A percentile compares a stretch with the other conserved stretches of the same genome.
Evolutionary conservation across 1,284 basidiomycete genomes (phyloP).

Genomic region (Bjerkandera adusta): DNA sequence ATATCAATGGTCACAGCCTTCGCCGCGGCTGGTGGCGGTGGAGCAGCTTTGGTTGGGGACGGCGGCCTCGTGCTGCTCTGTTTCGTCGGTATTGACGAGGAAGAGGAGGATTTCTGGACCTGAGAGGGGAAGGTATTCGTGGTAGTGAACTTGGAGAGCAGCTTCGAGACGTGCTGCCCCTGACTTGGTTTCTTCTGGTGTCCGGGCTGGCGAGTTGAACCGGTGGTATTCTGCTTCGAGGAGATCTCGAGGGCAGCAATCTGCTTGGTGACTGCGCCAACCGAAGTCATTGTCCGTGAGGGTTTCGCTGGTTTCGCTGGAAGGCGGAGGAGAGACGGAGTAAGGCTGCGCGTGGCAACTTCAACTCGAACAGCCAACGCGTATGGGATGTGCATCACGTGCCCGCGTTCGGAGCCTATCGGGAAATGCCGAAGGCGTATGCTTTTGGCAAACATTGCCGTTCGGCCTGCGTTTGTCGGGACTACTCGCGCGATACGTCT

Average conservation of each 20-base stretch:
- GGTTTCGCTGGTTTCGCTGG: slow-evolving; percentile 4
- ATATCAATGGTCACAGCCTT: slow-evolving; percentile 54
- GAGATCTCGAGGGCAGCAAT: slow-evolving; percentile 50
- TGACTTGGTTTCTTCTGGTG: slow-evolving; percentile 54
- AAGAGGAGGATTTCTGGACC: slow-evolving; percentile 23
- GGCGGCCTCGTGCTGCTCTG: slow-evolving; percentile 25
- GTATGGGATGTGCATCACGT: too few relatives aligned
- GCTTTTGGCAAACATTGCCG: too few relatives aligned
- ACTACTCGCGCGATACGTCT: too few relatives aligned
- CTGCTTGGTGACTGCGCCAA: slow-evolving; percentile 45
- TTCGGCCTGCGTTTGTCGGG: too few relatives aligned
- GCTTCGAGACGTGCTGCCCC: slow-evolving; percentile 51
- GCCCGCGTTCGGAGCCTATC: too few relatives aligned
- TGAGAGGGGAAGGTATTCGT: slow-evolving; percentile 42
- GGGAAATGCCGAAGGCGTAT: too few relatives aligned
- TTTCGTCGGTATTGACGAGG: slow-evolving; percentile 23
- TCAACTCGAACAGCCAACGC: slow-evolving; percentile 7
- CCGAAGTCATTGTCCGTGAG: slow-evolving; percentile 36
- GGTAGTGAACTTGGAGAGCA: slow-evolving; percentile 65
- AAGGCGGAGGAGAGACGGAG: not conserved
- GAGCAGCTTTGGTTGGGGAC: slow-evolving; percentile 23
- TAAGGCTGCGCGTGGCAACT: not conserved
- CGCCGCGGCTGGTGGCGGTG: slow-evolving; percentile 14
- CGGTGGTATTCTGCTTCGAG: slow-evolving; percentile 37
- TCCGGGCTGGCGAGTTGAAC: slow-evolving; percentile 31